phyloP scores from a whole-genome alignment of 257 asterid genomes.

The Penstemon newberryi region DNA sequence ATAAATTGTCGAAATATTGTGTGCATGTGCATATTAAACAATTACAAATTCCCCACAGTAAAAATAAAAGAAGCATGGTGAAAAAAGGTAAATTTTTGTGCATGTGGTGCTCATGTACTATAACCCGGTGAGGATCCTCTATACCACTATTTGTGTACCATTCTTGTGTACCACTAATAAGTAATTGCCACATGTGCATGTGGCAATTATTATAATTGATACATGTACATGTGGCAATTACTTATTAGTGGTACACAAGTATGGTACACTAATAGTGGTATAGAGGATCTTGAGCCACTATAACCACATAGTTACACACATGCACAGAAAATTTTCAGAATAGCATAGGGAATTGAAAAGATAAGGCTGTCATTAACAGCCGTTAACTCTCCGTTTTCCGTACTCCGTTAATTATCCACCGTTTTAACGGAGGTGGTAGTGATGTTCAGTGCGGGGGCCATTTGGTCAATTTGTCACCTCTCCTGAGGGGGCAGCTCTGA shows the following conservation, averaged over 20 bases:
- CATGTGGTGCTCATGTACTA: constrained; percentile 20
- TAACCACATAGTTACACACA: constrained; percentile 5
- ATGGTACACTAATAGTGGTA: too few relatives aligned
- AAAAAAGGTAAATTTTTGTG: constrained; percentile 10
- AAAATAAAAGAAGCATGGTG: not conserved
- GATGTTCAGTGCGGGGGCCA: constrained; percentile 32
- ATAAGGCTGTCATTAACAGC: constrained; percentile 34
- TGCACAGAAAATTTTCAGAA: constrained; percentile 15
- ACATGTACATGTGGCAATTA: too few relatives aligned
- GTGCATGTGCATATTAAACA: too few relatives aligned
- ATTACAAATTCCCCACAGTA: too few relatives aligned
- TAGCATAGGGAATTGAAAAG: constrained; percentile 42
- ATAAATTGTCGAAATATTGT: too few relatives aligned
- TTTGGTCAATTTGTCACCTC: constrained; percentile 39
- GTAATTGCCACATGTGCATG: too few relatives aligned
- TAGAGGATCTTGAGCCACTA: too few relatives aligned
- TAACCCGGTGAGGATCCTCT: too few relatives aligned
- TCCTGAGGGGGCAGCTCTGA: constrained; percentile 39
- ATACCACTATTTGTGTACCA: too few relatives aligned
- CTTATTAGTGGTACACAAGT: too few relatives aligned
- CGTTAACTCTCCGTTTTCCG: constrained; percentile 22
- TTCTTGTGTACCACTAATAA: too few relatives aligned
- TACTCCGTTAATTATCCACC: constrained; percentile 17
- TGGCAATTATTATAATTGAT: too few relatives aligned
- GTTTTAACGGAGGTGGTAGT: constrained; percentile 25